Percentiles rank a stretch among this genome's conserved stretches.
Evolutionary conservation across 2,329 filamentous ascomycete species (phyloP).

Genomic region (Aureobasidium sp.): DNA sequence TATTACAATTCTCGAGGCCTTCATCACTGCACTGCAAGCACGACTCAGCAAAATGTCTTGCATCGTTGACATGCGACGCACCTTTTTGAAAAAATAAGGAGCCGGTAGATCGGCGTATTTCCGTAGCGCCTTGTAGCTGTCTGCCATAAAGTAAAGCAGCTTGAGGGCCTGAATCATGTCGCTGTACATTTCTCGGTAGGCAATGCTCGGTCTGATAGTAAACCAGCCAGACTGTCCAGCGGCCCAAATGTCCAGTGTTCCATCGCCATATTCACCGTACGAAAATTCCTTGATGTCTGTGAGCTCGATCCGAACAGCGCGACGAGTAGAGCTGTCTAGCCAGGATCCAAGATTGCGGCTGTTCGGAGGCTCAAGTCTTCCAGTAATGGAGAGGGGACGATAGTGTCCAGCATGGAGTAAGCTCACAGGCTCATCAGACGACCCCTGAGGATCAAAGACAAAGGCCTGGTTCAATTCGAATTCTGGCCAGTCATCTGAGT

Average conservation of each 20-base stretch:
- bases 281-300: constrained; percentile 42
- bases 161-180: constrained; percentile 57
- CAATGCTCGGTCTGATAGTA: constrained; percentile 53
- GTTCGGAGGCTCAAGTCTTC: constrained; percentile 48
- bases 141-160: constrained; percentile 57
- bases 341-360: constrained; percentile 31
- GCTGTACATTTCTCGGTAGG: constrained; percentile 51
- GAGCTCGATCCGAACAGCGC: constrained; percentile 45
- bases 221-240: constrained; percentile 61
- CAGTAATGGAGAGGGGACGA: constrained; percentile 56
- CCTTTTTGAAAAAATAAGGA: constrained; percentile 5
- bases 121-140: constrained; percentile 42
- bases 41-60: background rate
- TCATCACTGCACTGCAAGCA: background rate
- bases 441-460: constrained; percentile 47
- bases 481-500: constrained; percentile 49
- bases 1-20: background rate
- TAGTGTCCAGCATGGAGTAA: constrained; percentile 54
- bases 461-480: constrained; percentile 57
- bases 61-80: background rate
- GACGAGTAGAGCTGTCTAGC: constrained; percentile 8
- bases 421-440: constrained; percentile 46
- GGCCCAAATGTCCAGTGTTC: constrained; percentile 58
- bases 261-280: constrained; percentile 49
- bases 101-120: constrained; percentile 5